Evolutionary conservation across 208 protist genomes (phyloP).

Genomic region (Leishmania major): DNA sequence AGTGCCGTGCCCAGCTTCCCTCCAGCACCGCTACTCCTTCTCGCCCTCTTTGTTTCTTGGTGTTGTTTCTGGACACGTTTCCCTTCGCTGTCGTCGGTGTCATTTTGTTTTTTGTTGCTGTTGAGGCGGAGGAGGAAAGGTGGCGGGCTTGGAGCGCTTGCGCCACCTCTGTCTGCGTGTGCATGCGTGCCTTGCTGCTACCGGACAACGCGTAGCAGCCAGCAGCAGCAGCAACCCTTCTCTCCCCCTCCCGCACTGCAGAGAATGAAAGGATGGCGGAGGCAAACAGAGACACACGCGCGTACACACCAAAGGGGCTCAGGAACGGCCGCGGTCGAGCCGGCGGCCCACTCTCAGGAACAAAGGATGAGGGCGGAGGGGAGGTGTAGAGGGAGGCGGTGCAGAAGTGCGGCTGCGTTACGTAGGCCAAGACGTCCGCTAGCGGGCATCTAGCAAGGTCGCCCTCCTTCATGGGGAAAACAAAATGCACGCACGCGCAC

Average conservation of each 20-base stretch:
- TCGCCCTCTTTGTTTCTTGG: neutral
- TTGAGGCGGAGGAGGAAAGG: neutral
- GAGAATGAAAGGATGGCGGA: neutral
- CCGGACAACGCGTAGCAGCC: neutral
- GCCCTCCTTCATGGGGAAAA: neutral
- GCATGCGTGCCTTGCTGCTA: neutral
- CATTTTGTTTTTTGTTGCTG: neutral
- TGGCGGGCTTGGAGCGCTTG: neutral
- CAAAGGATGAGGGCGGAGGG: neutral
- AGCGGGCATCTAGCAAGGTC: neutral
- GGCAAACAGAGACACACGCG: neutral
- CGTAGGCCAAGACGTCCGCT: neutral
- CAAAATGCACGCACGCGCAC: neutral
- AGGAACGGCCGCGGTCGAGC: neutral
- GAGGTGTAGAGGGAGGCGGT: neutral
- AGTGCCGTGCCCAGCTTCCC: neutral
- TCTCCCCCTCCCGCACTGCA: too few species aligned
- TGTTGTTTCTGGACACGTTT: neutral
- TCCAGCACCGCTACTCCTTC: neutral
- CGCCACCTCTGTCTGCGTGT: neutral
- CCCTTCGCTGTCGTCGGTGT: too few species aligned
- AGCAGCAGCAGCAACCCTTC: neutral
- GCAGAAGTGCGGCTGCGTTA: neutral
- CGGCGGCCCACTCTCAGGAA: neutral
- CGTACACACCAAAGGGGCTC: neutral